Conservation (phyloP, 2,329 filamentous ascomycete species). For the Rhinocladiella similis region DNA sequence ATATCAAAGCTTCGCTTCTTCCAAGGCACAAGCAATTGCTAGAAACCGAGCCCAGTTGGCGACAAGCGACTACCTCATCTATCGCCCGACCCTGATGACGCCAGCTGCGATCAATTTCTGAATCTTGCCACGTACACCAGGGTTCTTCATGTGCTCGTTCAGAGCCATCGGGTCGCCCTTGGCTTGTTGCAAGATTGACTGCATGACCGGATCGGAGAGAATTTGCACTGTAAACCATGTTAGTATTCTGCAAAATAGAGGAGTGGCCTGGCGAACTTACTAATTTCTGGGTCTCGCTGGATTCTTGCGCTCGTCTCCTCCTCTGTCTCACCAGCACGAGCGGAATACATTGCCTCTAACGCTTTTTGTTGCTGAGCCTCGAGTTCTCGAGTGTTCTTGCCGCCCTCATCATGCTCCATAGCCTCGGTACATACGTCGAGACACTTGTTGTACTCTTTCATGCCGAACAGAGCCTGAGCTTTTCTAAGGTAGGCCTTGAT, state of each 20-base stretch:
- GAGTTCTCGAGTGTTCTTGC: constrained; percentile 86
- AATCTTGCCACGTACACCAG: constrained; percentile 79
- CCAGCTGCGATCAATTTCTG: constrained; percentile 93
- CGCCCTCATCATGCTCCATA: constrained; percentile 70
- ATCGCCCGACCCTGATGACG: constrained; percentile 76
- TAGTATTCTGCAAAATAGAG: not conserved
- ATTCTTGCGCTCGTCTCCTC: constrained; percentile 92
- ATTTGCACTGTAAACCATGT: constrained; percentile 23
- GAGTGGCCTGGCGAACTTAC: constrained; percentile 14
- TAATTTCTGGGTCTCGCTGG: constrained; percentile 90
- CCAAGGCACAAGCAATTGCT: no score
- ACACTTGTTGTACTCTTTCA: constrained; percentile 97
- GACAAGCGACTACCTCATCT: not conserved
- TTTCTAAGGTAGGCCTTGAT: constrained; percentile 96
- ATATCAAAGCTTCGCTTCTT: no score
- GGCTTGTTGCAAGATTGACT: constrained; percentile 93
- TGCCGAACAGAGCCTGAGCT: constrained; percentile 91
- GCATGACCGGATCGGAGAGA: constrained; percentile 95
- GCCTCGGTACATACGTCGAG: constrained; percentile 87
- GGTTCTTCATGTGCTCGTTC: constrained; percentile 96
- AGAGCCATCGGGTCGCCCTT: constrained; percentile 90
- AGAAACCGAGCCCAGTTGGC: no score
- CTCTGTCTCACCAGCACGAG: constrained; percentile 91
- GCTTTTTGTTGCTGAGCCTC: constrained; percentile 94
- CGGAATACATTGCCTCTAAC: constrained; percentile 81